Conservation (phyloP, 176 grass and related monocot genomes). For the Olyra latifolia region DNA sequence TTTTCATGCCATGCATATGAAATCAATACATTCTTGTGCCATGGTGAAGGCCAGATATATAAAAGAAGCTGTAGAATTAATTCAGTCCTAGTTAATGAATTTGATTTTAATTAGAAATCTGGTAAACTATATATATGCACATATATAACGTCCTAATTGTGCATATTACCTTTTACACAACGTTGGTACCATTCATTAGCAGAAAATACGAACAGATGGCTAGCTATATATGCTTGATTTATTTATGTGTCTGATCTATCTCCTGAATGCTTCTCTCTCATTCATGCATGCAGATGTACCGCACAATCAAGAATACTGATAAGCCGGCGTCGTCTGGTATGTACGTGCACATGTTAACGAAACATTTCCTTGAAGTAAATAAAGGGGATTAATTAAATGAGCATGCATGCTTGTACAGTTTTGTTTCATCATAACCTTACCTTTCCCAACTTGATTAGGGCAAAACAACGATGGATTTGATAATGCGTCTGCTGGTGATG, state of each 20-base stretch:
- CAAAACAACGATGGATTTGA: slow-evolving; percentile 54
- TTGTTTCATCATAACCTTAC: no score
- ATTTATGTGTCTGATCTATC: background rate
- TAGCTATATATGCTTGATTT: background rate
- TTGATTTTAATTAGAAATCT: background rate
- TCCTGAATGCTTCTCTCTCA: background rate
- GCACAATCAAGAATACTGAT: slow-evolving; percentile 62
- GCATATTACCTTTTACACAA: background rate
- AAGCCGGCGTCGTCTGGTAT: slow-evolving; percentile 61
- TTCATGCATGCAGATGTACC: slow-evolving; percentile 59
- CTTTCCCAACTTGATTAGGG: background rate
- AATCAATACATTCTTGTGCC: background rate
- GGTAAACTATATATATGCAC: background rate
- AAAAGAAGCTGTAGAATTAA: background rate
- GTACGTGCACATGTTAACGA: background rate
- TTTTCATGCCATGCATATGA: background rate
- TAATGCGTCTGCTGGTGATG: slow-evolving; percentile 43
- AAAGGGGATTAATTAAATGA: background rate
- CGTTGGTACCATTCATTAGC: background rate
- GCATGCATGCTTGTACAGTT: background rate
- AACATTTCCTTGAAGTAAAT: background rate
- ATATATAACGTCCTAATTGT: background rate
- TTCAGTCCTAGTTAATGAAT: background rate
- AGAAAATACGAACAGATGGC: background rate
- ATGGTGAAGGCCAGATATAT: background rate